Evolutionary conservation across 164 flowering plant genomes (phyloP).

Genomic region (Santalum album): DNA sequence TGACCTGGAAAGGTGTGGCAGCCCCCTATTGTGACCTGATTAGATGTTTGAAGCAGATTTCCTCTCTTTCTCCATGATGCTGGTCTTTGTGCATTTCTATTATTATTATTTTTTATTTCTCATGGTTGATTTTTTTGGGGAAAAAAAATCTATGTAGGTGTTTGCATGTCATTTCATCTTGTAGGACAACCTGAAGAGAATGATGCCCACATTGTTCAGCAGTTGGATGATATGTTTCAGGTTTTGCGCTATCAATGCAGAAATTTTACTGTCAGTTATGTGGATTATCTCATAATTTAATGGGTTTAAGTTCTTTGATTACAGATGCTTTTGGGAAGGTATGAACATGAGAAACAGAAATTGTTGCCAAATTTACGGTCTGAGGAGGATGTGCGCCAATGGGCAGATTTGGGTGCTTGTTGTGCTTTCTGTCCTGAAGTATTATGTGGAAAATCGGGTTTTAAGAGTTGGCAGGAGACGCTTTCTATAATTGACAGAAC

Average conservation of each 20-base stretch:
- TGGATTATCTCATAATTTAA: background rate
- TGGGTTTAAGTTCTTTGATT: background rate
- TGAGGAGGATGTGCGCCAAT: constrained; percentile 6
- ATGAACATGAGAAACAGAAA: constrained; percentile 43
- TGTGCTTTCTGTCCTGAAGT: constrained; percentile 38
- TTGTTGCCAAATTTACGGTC: constrained; percentile 20
- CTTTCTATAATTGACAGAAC: constrained; percentile 41
- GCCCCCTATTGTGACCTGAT: no score
- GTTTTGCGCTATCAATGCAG: constrained; percentile 18
- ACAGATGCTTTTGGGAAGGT: constrained; percentile 52
- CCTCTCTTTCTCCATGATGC: no score
- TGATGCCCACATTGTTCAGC: constrained; percentile 18
- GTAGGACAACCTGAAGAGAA: constrained; percentile 28
- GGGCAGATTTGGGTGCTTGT: constrained; percentile 29
- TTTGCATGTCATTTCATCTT: constrained; percentile 51
- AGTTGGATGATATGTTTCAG: constrained; percentile 62
- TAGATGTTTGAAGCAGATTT: no score
- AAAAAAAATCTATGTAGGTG: constrained; percentile 27
- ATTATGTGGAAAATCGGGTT: constrained; percentile 24
- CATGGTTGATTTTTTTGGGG: no score
- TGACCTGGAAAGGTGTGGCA: no score
- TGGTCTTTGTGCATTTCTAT: background rate
- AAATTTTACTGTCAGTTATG: background rate
- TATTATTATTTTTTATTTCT: no score
- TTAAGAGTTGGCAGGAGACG: constrained; percentile 43